Base-by-base conservation (phyloP, 1,284 basidiomycete species). In the Mrakiaceae sp. region DNA sequence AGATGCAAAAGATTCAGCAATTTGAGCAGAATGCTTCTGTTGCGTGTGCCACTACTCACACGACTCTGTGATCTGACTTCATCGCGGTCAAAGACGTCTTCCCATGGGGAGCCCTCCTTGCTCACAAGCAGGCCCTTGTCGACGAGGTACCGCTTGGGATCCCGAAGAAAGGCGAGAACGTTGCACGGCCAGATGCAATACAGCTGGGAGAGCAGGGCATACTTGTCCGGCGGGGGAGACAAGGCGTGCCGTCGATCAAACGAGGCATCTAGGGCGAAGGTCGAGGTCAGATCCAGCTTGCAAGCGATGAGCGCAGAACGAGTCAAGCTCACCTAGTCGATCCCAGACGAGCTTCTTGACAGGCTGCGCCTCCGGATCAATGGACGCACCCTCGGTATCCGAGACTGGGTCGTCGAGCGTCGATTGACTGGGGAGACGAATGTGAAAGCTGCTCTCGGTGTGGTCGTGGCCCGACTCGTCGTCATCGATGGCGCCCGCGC, bases 131-230 rank as follows among this genome's bases (percentile, higher is more conserved):
- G n/a, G 4, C 46, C 62, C 27, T 58, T 43, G 6, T 50, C 53
- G 48, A 52, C 55, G 0, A 58, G 44, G 39, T 58, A 63, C 42
- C 46, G 42, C 12, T 46, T 49, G 7, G 62, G 62, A 51, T 55
- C 55, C 3, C 62, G 55, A 4, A 63, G 49, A 27, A 63, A 63
- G 3, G 39, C 55, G 43, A 63, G 55, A 4, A 58, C 47, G 51
- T 58, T 63, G 57, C 53, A 56, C 0, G 62, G 62, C 39, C 47
- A 52, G 49, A 63, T 40, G 51, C 49, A 63, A 54, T 63, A 63
- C 39, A 63, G 55, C 44, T 63, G 58, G n/a, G 62, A 63, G 12
- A 63, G 62, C 0, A 56, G 46, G 9, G 62, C 44, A 48, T 48
- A 58, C 27, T 50, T 63, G 49, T 58, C 49, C 46, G 62, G 55